Conservation (phyloP, 2,329 filamentous ascomycete species). For the Fusarium nodosum region DNA sequence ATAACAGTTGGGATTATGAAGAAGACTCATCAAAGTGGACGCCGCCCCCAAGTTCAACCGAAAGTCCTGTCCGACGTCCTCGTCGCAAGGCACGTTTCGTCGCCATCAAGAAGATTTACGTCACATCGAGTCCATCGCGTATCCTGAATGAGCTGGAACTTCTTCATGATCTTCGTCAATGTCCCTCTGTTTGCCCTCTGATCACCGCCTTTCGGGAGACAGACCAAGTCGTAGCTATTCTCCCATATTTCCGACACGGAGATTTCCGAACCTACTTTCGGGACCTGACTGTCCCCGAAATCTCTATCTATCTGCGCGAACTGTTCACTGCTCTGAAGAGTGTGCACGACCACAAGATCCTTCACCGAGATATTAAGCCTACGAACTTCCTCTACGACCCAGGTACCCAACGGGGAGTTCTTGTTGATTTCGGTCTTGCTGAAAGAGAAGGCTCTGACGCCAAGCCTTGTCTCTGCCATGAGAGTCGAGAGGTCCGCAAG, state of each 20-base stretch:
- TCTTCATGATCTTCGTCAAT: slow-evolving; percentile 86
- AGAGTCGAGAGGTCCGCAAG: slow-evolving; percentile 73
- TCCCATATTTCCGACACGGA: slow-evolving; percentile 95
- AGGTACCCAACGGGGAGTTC: slow-evolving; percentile 81
- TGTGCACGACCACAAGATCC: slow-evolving; percentile 85
- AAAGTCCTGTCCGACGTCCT: slow-evolving; percentile 53
- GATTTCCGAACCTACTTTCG: slow-evolving; percentile 97
- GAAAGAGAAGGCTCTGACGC: slow-evolving; percentile 83
- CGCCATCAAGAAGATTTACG: slow-evolving; percentile 99
- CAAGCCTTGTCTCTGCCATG: slow-evolving; percentile 85
- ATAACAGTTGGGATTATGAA: slow-evolving; percentile 88
- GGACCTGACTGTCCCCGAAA: slow-evolving; percentile 86
- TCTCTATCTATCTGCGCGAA: slow-evolving; percentile 89
- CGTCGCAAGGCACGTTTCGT: slow-evolving; percentile 76
- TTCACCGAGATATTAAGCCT: slow-evolving; percentile 96
- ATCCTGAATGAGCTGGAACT: slow-evolving; percentile 98
- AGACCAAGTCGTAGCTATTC: slow-evolving; percentile 93
- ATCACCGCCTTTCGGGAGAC: slow-evolving; percentile 97
- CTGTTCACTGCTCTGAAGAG: slow-evolving; percentile 87
- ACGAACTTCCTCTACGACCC: slow-evolving; percentile 98
- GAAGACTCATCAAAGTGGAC: slow-evolving; percentile 76
- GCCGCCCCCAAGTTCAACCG: slow-evolving; percentile 72
- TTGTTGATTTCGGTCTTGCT: slow-evolving; percentile 99
- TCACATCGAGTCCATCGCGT: slow-evolving; percentile 91
- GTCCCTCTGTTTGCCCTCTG: slow-evolving; percentile 88